Percentiles rank a stretch among this genome's conserved stretches.
Evolutionary conservation across 169 alveolate species (phyloP).

Genomic region (Besnoitia besnoiti): DNA sequence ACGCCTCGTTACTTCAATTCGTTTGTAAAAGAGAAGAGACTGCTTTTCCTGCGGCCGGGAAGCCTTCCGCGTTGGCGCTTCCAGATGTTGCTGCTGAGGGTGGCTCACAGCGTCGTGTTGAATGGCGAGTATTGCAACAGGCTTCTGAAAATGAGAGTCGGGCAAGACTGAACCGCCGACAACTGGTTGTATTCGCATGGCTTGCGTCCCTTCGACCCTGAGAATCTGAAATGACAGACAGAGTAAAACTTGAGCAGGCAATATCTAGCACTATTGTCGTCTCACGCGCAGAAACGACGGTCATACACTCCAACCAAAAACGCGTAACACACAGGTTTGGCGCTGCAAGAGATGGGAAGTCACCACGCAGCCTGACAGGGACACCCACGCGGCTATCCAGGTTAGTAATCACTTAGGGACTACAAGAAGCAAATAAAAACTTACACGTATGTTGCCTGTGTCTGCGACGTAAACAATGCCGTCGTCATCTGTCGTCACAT

Average conservation of each 20-base stretch:
- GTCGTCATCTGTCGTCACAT: constrained; percentile 29
- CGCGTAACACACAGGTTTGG: background rate
- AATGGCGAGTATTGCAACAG: background rate
- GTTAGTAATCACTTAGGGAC: background rate
- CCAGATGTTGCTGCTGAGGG: no score
- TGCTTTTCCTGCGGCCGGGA: no score
- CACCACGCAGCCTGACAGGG: background rate
- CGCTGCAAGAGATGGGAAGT: background rate
- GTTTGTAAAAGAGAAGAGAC: no score
- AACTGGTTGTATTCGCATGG: background rate
- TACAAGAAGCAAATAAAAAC: background rate
- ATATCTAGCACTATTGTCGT: background rate
- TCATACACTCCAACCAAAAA: no score
- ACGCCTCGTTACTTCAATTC: no score
- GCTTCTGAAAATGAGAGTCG: background rate
- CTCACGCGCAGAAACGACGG: background rate
- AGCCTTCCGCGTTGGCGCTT: no score
- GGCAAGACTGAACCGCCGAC: background rate
- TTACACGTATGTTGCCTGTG: constrained; percentile 42
- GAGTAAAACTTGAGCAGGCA: background rate
- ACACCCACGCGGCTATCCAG: background rate
- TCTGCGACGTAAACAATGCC: constrained; percentile 51
- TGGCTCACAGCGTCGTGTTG: background rate
- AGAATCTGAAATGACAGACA: background rate
- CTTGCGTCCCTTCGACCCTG: constrained; percentile 4